These are phyloP conservation scores for Fusarium subglutinans DNA, from an alignment of 2,329 filamentous ascomycete genomes.

Conservation along the genomic window DNA sequence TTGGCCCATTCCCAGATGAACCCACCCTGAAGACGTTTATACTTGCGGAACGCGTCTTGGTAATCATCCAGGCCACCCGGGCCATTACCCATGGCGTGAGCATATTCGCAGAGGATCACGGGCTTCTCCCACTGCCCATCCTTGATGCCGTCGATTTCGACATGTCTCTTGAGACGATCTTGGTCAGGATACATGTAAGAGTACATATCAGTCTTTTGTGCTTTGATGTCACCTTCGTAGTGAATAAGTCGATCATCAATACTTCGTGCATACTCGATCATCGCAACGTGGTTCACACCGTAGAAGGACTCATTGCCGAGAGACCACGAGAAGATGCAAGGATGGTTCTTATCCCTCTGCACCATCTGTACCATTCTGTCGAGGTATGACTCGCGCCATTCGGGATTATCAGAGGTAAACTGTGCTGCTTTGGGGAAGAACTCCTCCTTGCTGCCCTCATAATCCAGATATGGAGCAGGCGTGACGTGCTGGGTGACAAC, in stretches of 20 bases:
- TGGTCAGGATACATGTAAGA: conserved; percentile 17
- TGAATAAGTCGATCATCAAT: conserved; percentile 8
- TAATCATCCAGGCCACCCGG: conserved; percentile 1
- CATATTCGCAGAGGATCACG: conserved; percentile 10
- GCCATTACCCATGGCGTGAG: conserved; percentile 1
- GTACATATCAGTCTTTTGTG: conserved; percentile 14
- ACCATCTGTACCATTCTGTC: conserved; percentile 12
- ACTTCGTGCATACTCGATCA: conserved; percentile 12
- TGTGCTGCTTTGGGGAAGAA: conserved; percentile 13
- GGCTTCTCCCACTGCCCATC: conserved; percentile 8
- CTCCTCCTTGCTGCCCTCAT: conserved; percentile 14
- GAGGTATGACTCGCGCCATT: background rate
- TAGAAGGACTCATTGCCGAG: conserved; percentile 12
- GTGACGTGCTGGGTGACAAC: conserved; percentile 7
- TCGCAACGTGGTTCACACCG: conserved; percentile 1
- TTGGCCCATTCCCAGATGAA: conserved; percentile 23
- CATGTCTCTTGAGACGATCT: conserved; percentile 1
- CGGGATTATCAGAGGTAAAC: conserved; percentile 6
- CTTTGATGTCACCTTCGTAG: conserved; percentile 14
- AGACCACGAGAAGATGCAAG: conserved; percentile 12
- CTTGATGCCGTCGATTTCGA: background rate
- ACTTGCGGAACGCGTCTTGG: background rate
- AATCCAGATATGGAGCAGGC: conserved; percentile 5
- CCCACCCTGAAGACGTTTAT: conserved; percentile 3
- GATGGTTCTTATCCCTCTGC: conserved; percentile 12